Evolutionary conservation across 257 asterid genomes (phyloP), one percentile per base, ranked within the genome.

Genomic region (Nicotiana attenuata): DNA sequence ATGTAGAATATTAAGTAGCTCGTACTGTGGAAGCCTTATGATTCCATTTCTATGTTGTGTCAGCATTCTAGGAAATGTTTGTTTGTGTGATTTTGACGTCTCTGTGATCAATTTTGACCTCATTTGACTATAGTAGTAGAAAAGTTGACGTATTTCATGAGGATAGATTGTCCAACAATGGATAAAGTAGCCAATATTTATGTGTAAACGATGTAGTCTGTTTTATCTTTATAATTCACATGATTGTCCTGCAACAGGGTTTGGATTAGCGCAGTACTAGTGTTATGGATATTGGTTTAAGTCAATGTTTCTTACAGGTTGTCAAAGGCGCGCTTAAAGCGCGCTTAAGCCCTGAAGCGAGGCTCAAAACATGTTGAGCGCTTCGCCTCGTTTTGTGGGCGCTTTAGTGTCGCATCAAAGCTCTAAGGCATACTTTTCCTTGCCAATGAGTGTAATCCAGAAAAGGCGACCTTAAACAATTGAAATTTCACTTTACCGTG

Each of bases 221-320:
- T 73, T 17, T 1, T 73, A 14, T 15, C 63, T 6, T 47, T 47
- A 15, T 73, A 73, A 17, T 24, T 73, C 63, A 50, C 59, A 3
- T 73, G 79, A 50, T 47, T 73, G 24, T 73, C 79, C 41, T 24
- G 63, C 79, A 73, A 24, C 22, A 26, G 63, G 5, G 24, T 31
- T 31, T 65, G 75, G 63, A 75, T 50, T 26, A 24, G 79, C 45
- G 24, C 5, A 75, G 80, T 50, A 50, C 26, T 75, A 75, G 10
- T n/a, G 16, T 2, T 75, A 22, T 57, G 45, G 24, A 65, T 81
- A 76, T 56, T 76, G 53, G 65, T 76, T 85, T 80, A 78, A 66
- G 61, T 29, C 55, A 82, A 26, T 76, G 16, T 28, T 2, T n/a
- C n/a, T n/a, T n/a, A n/a, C n/a, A n/a, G n/a, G n/a, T n/a, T n/a